A percentile compares a stretch with the other conserved stretches of the same genome.
Conservation (phyloP, 805 yeast species). For the Cyberlindnera bimundalis region DNA sequence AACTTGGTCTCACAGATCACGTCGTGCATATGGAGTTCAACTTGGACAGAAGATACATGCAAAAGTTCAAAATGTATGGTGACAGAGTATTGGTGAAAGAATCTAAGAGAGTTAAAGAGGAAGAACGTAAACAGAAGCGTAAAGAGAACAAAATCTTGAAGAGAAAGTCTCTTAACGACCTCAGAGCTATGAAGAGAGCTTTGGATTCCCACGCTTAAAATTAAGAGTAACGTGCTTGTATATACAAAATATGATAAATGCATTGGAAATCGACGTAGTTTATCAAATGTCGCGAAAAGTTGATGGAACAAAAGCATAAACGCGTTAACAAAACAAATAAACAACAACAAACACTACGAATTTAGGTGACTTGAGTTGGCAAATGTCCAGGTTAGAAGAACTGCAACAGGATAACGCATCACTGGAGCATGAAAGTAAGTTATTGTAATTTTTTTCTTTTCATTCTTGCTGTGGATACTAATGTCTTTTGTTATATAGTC, state of each 20-base stretch:
- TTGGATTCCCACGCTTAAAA: slow-evolving; percentile 13
- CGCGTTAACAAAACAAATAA: too few species aligned
- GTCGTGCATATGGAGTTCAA: slow-evolving; percentile 76
- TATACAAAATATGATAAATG: neutral
- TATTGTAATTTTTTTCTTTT: slow-evolving; percentile 1
- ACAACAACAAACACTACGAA: too few species aligned
- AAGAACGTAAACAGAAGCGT: slow-evolving; percentile 44
- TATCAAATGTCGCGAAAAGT: too few species aligned
- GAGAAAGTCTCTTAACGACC: slow-evolving; percentile 26
- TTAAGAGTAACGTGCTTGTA: neutral
- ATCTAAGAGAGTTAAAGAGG: slow-evolving; percentile 45
- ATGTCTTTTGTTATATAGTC: slow-evolving; percentile 16
- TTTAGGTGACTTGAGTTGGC: too few species aligned
- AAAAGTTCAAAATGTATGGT: slow-evolving; percentile 75
- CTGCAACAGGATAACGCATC: slow-evolving; percentile 36
- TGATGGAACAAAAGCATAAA: too few species aligned
- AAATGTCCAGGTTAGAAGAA: slow-evolving; percentile 30
- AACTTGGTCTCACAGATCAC: slow-evolving; percentile 82
- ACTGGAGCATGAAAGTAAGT: slow-evolving; percentile 30
- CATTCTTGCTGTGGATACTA: neutral
- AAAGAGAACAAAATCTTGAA: slow-evolving; percentile 41
- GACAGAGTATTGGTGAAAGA: slow-evolving; percentile 62
- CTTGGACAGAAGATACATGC: slow-evolving; percentile 74
- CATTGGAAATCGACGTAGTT: neutral
- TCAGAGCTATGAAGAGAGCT: slow-evolving; percentile 26